These are phyloP conservation scores for Pyrrhoderma noxium DNA, from an alignment of 1,284 basidiomycete species.

Conservation along the genomic window DNA sequence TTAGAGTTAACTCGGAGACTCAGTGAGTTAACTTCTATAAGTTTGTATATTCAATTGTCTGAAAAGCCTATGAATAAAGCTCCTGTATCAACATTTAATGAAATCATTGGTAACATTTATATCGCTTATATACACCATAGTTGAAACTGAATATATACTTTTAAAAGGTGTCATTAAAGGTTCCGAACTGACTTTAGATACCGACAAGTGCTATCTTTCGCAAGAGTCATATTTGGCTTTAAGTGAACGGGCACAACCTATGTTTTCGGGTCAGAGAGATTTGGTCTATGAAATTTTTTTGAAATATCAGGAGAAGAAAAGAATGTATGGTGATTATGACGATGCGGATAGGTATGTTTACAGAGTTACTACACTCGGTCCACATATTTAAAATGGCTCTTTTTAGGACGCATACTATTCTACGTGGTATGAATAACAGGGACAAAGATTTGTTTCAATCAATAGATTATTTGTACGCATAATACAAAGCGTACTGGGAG, in stretches of 20 bases:
- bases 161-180: constrained; percentile 59
- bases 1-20: constrained; percentile 47
- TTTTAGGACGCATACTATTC: constrained; percentile 43
- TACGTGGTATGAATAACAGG: constrained; percentile 36
- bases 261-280: constrained; percentile 43
- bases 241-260: constrained; percentile 44
- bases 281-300: constrained; percentile 50
- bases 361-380: background rate
- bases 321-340: constrained; percentile 42
- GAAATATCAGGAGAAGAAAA: constrained; percentile 44
- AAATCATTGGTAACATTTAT: constrained; percentile 46
- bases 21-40: constrained; percentile 30
- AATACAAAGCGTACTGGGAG: background rate
- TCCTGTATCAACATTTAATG: constrained; percentile 57
- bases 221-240: constrained; percentile 39
- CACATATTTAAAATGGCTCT: background rate
- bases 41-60: too few relatives aligned
- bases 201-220: constrained; percentile 35
- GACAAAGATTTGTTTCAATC: too few relatives aligned
- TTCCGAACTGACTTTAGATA: constrained; percentile 41
- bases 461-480: constrained; percentile 53
- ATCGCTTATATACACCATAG: background rate
- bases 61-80: constrained; percentile 31
- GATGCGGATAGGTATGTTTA: constrained; percentile 49
- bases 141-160: constrained; percentile 3